These are phyloP conservation scores for Mortierella alpina DNA, from an alignment of 192 early-diverging fungal species.

Conservation along the genomic window DNA sequence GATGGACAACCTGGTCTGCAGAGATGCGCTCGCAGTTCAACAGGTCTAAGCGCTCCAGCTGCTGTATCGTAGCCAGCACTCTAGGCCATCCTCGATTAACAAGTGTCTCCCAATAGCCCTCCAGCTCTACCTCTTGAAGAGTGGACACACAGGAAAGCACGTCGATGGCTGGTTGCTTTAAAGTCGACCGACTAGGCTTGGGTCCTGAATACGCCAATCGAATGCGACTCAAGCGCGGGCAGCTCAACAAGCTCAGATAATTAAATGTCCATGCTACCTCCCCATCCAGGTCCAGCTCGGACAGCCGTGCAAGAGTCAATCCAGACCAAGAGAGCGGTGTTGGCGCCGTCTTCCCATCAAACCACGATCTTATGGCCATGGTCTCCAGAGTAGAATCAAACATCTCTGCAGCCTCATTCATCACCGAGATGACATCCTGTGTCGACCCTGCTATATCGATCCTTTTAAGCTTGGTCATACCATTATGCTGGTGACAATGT, in stretches of 20 bases:
- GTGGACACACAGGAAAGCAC: constrained; percentile 7
- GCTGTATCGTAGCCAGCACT: constrained; percentile 7
- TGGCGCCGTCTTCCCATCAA: constrained; percentile 22
- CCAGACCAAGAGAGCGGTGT: constrained; percentile 26
- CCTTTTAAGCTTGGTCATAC: constrained; percentile 13
- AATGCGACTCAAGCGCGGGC: constrained; percentile 28
- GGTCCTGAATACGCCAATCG: constrained; percentile 39
- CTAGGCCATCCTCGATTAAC: constrained; percentile 22
- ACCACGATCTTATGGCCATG: constrained; percentile 32
- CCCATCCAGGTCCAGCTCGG: constrained; percentile 33
- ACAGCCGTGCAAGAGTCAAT: constrained; percentile 8
- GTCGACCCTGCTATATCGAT: constrained; percentile 31
- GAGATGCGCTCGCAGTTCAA: constrained; percentile 27
- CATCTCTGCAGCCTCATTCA: constrained; percentile 35
- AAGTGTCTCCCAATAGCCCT: constrained; percentile 45
- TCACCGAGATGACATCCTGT: constrained; percentile 18
- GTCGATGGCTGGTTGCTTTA: constrained; percentile 35
- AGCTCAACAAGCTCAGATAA: constrained; percentile 14
- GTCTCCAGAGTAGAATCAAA: constrained; percentile 22
- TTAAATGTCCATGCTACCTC: constrained; percentile 53
- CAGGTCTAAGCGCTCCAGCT: constrained; percentile 39
- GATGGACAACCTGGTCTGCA: constrained; percentile 28
- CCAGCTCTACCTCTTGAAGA: constrained; percentile 29
- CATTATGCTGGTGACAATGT: too few relatives aligned
- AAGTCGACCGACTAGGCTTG: constrained; percentile 42